A percentile compares a stretch with the other conserved stretches of the same genome.
These are phyloP conservation scores for Dichomitus squalens DNA, from an alignment of 1,284 basidiomycete genomes.

Conservation along the genomic window DNA sequence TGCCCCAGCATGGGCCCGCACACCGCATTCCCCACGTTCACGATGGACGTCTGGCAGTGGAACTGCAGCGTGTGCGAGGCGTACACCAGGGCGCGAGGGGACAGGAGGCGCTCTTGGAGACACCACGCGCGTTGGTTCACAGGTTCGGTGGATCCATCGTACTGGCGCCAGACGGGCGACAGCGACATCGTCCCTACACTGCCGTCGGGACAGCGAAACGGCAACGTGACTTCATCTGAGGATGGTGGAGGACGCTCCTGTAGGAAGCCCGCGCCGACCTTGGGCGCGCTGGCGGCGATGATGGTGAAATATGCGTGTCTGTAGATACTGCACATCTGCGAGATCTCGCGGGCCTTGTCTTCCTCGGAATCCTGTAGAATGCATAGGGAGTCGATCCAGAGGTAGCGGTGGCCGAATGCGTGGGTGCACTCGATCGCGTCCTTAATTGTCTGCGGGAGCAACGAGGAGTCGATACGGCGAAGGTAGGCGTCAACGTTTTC, in stretches of 20 bases:
- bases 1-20: not conserved
- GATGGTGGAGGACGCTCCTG: constrained; percentile 3
- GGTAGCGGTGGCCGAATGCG: constrained; percentile 9
- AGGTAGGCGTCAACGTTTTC: constrained; percentile 5
- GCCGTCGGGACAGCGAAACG: constrained; percentile 7
- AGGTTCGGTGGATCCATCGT: constrained; percentile 8
- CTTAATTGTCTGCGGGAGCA: constrained; percentile 12
- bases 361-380: constrained; percentile 9
- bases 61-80: constrained; percentile 18
- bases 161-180: constrained; percentile 10
- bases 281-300: constrained; percentile 7
- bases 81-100: constrained; percentile 13
- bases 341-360: constrained; percentile 6
- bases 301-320: constrained; percentile 14
- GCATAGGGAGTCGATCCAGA: constrained; percentile 13
- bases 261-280: constrained; percentile 6
- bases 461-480: not conserved
- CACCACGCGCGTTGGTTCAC: constrained; percentile 18
- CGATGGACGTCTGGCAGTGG: constrained; percentile 11
- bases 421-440: constrained; percentile 13
- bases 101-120: constrained; percentile 15
- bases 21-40: constrained; percentile 14
- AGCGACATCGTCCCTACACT: constrained; percentile 9
- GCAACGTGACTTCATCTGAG: not conserved
- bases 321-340: constrained; percentile 1